Percentiles rank a stretch among this genome's conserved stretches.
phyloP scores from a whole-genome alignment of 2,329 filamentous ascomycete genomes.

The Escovopsis sp. region DNA sequence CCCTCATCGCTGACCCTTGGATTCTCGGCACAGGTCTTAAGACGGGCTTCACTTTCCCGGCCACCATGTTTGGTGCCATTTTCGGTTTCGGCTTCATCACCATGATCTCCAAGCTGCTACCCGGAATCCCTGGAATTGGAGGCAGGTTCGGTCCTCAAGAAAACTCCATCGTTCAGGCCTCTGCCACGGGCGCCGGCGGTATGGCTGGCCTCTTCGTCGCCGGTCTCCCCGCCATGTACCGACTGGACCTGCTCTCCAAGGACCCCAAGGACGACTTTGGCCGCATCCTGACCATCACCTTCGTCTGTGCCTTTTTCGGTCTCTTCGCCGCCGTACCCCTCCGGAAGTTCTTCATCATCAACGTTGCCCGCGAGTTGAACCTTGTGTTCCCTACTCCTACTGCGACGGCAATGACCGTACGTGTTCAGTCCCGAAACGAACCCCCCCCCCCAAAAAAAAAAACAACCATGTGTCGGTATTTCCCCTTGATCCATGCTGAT shows the following conservation, averaged over 20 bases:
- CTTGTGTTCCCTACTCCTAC: slow-evolving; percentile 45
- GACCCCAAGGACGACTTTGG: slow-evolving; percentile 40
- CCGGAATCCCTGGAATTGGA: slow-evolving; percentile 36
- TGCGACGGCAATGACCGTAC: slow-evolving; percentile 39
- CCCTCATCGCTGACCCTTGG: background rate
- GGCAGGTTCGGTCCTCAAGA: slow-evolving; percentile 44
- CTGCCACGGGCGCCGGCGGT: slow-evolving; percentile 44
- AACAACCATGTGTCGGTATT: background rate
- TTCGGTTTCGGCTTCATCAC: slow-evolving; percentile 45
- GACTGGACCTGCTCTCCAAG: slow-evolving; percentile 32
- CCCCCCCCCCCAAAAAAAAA: background rate
- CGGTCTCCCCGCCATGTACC: slow-evolving; percentile 45
- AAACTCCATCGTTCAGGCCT: slow-evolving; percentile 46
- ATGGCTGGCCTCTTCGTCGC: slow-evolving; percentile 43
- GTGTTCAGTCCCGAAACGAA: background rate
- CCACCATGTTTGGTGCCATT: slow-evolving; percentile 38
- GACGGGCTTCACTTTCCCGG: slow-evolving; percentile 35
- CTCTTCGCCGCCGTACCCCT: slow-evolving; percentile 48
- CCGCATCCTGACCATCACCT: slow-evolving; percentile 43
- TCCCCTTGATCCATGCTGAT: background rate
- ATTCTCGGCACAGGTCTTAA: slow-evolving; percentile 25
- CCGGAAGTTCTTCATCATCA: slow-evolving; percentile 54
- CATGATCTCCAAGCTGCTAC: slow-evolving; percentile 32
- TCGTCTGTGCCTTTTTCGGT: slow-evolving; percentile 49
- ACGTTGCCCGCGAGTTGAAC: slow-evolving; percentile 44